These are phyloP conservation scores for Colletotrichum cereale DNA, from an alignment of 2,329 filamentous ascomycete genomes.

Conservation along the genomic window DNA sequence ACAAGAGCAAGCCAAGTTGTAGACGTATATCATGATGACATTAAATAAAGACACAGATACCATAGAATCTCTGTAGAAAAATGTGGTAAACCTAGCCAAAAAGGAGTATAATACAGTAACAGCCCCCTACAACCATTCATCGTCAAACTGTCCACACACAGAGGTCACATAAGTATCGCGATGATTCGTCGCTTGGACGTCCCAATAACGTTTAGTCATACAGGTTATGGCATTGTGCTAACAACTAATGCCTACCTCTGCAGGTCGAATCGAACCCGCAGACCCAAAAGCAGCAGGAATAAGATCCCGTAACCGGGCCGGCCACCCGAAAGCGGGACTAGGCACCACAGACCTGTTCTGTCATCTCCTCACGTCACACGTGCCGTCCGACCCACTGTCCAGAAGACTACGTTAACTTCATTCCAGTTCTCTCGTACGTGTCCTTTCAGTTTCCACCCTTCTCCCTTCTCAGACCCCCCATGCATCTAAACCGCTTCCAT, in stretches of 20 bases:
- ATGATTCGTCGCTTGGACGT: neutral
- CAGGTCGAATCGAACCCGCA: conserved; percentile 21
- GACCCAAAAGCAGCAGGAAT: conserved; percentile 13
- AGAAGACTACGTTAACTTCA: neutral
- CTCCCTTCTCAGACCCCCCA: neutral
- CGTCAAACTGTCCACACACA: neutral
- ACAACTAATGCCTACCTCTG: conserved; percentile 1
- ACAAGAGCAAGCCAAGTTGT: conserved; percentile 53
- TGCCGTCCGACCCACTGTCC: conserved; percentile 28
- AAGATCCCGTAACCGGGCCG: conserved; percentile 27
- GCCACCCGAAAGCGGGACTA: neutral
- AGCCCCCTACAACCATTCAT: neutral
- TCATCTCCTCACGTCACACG: neutral
- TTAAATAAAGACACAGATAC: neutral
- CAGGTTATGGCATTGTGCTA: conserved; percentile 23
- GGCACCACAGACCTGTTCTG: conserved; percentile 8
- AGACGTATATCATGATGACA: neutral
- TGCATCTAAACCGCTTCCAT: conserved; percentile 39
- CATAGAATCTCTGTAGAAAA: neutral
- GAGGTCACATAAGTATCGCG: neutral
- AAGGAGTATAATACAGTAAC: neutral
- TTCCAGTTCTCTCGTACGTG: neutral
- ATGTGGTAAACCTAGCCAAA: too few relatives aligned
- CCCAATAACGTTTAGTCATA: neutral
- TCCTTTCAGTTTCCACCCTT: too few relatives aligned